These are phyloP conservation scores for Neoarthrinium moseri DNA, from an alignment of 2,329 filamentous ascomycete genomes.

Conservation along the genomic window DNA sequence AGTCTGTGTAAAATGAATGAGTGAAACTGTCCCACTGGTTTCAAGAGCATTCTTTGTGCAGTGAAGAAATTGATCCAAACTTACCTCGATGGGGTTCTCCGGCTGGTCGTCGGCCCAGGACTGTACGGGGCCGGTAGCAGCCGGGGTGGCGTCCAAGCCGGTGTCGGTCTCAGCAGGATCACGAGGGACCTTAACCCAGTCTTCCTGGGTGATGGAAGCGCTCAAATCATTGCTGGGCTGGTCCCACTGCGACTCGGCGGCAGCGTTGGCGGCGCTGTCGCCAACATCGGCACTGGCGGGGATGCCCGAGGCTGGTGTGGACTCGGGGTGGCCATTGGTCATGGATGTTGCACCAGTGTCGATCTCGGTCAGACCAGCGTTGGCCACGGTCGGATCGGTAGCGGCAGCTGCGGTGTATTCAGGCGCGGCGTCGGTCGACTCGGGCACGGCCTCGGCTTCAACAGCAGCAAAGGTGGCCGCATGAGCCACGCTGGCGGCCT, in stretches of 20 bases:
- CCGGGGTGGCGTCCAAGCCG: conserved; percentile 60
- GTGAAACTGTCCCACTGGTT: too few species aligned
- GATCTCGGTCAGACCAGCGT: conserved; percentile 69
- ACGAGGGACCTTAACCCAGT: conserved; percentile 74
- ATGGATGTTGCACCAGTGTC: conserved; percentile 42
- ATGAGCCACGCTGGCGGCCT: conserved; percentile 54
- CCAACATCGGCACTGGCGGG: conserved; percentile 50
- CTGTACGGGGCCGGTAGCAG: conserved; percentile 52
- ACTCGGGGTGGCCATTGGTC: conserved; percentile 44
- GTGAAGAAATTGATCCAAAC: conserved; percentile 13
- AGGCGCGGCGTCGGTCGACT: conserved; percentile 29
- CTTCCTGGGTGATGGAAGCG: conserved; percentile 53
- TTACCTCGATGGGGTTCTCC: conserved; percentile 46
- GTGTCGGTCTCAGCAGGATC: conserved; percentile 74
- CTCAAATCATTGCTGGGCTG: conserved; percentile 37
- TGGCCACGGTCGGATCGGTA: conserved; percentile 66
- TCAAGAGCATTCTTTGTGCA: not conserved
- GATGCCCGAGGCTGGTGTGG: conserved; percentile 30
- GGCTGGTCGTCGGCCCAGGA: conserved; percentile 84
- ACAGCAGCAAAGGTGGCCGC: conserved; percentile 29
- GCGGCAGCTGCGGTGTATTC: conserved; percentile 30
- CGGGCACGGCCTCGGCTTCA: conserved; percentile 34
- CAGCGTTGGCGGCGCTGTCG: conserved; percentile 56
- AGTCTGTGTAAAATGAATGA: conserved; percentile 11
- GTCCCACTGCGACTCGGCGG: conserved; percentile 68